A percentile compares a stretch with the other conserved stretches of the same genome.
Evolutionary conservation across 257 asterid genomes (phyloP).

Genomic region (Penstemon barbatus): DNA sequence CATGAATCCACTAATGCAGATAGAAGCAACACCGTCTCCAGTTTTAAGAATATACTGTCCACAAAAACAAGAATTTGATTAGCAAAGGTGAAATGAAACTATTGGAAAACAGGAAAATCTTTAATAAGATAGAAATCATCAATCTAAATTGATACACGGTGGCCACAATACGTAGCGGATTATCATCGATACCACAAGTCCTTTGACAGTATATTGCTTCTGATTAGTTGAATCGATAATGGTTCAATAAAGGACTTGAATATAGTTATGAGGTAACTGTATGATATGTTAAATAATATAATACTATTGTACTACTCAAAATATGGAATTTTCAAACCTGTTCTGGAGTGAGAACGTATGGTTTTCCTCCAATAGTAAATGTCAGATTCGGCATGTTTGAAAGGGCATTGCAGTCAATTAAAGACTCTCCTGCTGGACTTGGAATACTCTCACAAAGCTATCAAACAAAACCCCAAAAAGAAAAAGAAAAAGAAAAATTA

Average conservation of each 20-base stretch:
- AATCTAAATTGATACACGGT: neutral
- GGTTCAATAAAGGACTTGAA: neutral
- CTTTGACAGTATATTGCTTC: neutral
- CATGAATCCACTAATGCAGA: slow-evolving; percentile 89
- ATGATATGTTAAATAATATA: too few relatives aligned
- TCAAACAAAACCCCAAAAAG: neutral
- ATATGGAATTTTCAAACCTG: slow-evolving; percentile 50
- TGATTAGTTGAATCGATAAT: neutral
- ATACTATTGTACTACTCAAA: neutral
- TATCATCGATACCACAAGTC: neutral
- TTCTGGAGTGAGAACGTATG: slow-evolving; percentile 69
- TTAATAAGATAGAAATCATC: neutral
- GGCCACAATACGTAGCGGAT: neutral
- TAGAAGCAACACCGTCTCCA: slow-evolving; percentile 57
- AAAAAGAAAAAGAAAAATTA: slow-evolving; percentile 2
- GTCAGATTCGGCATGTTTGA: slow-evolving; percentile 65
- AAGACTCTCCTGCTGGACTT: slow-evolving; percentile 81
- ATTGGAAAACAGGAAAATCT: neutral
- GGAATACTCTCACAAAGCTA: slow-evolving; percentile 91
- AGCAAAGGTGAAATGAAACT: neutral
- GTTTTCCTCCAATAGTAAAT: slow-evolving; percentile 62
- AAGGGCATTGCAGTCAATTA: slow-evolving; percentile 62
- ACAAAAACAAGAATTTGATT: slow-evolving; percentile 14
- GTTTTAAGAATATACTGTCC: slow-evolving; percentile 76
- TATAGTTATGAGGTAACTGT: neutral